Conservation (phyloP, 2,329 filamentous ascomycete species). For the Fusarium sp. region DNA sequence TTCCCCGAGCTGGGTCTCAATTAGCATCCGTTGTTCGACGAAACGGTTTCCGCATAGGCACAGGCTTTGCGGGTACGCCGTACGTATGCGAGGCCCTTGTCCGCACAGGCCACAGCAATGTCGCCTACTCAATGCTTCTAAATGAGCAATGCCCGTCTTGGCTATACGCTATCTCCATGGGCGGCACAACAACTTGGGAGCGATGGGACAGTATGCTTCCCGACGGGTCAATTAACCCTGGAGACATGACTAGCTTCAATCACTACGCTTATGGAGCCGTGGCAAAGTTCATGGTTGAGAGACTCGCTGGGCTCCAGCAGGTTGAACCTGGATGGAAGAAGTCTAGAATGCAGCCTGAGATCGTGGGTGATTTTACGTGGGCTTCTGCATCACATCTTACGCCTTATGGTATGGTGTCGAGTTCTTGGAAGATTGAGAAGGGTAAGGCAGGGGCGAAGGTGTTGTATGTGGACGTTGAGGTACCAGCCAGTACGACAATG, state of each 20-base stretch:
- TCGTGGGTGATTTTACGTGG: conserved; percentile 37
- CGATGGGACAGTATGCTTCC: conserved; percentile 57
- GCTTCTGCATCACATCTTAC: conserved; percentile 38
- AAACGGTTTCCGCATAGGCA: conserved; percentile 39
- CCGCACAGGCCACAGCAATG: conserved; percentile 28
- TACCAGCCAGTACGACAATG: conserved; percentile 37
- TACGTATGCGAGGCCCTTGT: conserved; percentile 42
- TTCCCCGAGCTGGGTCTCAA: conserved; percentile 21
- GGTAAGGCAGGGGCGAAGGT: background rate
- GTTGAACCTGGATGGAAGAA: conserved; percentile 46
- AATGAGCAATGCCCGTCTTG: conserved; percentile 52
- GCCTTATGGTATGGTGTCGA: conserved; percentile 40
- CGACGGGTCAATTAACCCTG: conserved; percentile 54
- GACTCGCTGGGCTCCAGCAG: conserved; percentile 40
- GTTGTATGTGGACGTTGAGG: conserved; percentile 25
- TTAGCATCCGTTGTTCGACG: conserved; percentile 33
- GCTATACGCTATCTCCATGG: conserved; percentile 55
- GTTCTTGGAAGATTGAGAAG: conserved; percentile 38
- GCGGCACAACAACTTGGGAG: conserved; percentile 58
- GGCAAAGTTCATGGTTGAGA: conserved; percentile 53
- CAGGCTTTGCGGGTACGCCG: conserved; percentile 56
- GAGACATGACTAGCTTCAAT: conserved; percentile 58
- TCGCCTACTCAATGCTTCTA: conserved; percentile 54
- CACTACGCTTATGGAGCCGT: conserved; percentile 58
- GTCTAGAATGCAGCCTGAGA: conserved; percentile 27